Base-by-base conservation (phyloP, 83 land plant species). In the Picea mariana region DNA sequence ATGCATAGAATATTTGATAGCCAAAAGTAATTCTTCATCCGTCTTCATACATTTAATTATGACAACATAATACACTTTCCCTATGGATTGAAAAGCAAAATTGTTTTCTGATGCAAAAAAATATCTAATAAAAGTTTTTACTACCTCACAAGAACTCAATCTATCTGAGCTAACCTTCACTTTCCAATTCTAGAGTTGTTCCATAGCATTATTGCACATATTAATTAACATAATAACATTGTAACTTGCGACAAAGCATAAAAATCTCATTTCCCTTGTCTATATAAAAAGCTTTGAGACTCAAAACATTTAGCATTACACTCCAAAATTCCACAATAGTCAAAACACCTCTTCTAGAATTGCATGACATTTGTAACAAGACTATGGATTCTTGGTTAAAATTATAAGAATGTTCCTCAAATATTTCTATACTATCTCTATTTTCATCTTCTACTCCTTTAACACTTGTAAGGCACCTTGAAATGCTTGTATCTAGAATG, bases 171-270 rank as follows among this genome's bases (percentile, higher is more conserved):
- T 72, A 21, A 72, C 44, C 49, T 42, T 17, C 49, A 72, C 4
- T 72, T 72, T 72, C 76, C 20, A 42, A 72, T 42, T 44, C 23
- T 20, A 23, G n/a, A 72, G 55, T 72, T 72, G 52, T 72, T 72
- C 76, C 55, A 72, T 72, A 42, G 76, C 76, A 72, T 42, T 72
- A n/a, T 72, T 72, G 55, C 76, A 72, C 9, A 7, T 11, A 72
- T 72, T 72, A 72, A 72, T 23, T 49, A 72, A 18, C 13, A 38
- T 2, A 49, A 9, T 5, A 72, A 72, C 18, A 49, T 34, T 34
- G 38, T 34, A 34, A 3, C 38, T 44, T 44, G 47, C 6, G 8
- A 44, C 8, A 44, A 44, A 44, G 47, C 0, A 44, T 6, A 44
- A 44, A 44, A 6, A 44, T 6, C 8, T 44, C 8, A 44, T 44